Evolutionary conservation across 225 moss, liverwort and hornwort genomes (phyloP).

Genomic region (Rhytidiadelphus loreus): DNA sequence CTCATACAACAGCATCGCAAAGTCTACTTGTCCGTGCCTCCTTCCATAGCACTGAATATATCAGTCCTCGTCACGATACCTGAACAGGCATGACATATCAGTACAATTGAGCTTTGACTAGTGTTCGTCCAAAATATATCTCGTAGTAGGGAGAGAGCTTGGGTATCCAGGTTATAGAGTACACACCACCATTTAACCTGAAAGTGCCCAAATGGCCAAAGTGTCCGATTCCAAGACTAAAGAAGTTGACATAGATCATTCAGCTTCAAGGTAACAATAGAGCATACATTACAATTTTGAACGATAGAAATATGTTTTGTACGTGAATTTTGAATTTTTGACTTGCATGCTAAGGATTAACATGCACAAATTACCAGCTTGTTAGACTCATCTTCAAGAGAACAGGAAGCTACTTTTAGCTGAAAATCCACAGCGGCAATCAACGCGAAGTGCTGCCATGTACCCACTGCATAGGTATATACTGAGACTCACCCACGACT

Average conservation of each 20-base stretch:
- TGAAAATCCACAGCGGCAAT: neutral
- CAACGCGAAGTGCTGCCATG: neutral
- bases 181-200: neutral
- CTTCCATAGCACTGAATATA: constrained; percentile 84
- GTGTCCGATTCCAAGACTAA: neutral
- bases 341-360: neutral
- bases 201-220: neutral
- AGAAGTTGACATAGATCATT: neutral
- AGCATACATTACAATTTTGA: neutral
- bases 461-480: neutral
- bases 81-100: constrained; percentile 10
- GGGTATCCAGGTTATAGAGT: neutral
- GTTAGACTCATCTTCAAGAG: neutral
- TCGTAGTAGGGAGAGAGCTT: neutral
- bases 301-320: neutral
- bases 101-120: neutral
- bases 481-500: constrained; percentile 68
- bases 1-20: neutral
- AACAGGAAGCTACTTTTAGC: neutral
- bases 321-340: neutral
- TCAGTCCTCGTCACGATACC: constrained; percentile 99
- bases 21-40: constrained; percentile 15
- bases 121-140: neutral
- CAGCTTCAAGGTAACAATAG: neutral
- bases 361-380: neutral